Percentiles rank a stretch among this genome's conserved stretches.
These are phyloP conservation scores for Venturia carpophila DNA, from an alignment of 2,329 filamentous ascomycete genomes.

Conservation along the genomic window DNA sequence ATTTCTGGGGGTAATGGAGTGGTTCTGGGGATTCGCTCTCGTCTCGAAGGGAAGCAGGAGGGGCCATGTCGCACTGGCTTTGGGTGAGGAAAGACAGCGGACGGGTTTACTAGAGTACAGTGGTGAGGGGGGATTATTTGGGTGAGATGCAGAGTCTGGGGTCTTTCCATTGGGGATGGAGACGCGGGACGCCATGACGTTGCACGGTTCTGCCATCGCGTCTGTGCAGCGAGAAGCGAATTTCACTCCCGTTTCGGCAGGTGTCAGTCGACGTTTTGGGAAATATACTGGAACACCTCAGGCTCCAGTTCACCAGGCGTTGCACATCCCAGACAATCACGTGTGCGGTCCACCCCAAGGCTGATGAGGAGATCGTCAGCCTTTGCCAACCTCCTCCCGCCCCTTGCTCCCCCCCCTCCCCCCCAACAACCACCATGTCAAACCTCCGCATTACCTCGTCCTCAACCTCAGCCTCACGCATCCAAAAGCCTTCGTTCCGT, in stretches of 20 bases:
- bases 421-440: constrained; percentile 19
- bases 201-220: not conserved
- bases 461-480: constrained; percentile 21
- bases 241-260: not conserved
- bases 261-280: not conserved
- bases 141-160: not conserved
- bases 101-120: constrained; percentile 6
- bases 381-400: not conserved
- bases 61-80: not conserved
- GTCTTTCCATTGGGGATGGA: not conserved
- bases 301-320: too few species aligned
- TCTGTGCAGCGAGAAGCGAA: not conserved
- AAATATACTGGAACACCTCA: not conserved
- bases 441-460: constrained; percentile 20
- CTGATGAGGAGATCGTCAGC: not conserved
- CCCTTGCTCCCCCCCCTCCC: not conserved
- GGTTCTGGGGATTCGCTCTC: constrained; percentile 26
- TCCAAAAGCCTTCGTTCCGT: constrained; percentile 26
- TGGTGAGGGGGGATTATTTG: not conserved
- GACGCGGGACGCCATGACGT: not conserved
- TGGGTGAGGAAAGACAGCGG: not conserved
- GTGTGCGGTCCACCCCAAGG: not conserved
- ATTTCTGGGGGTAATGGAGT: constrained; percentile 33
- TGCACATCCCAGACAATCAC: not conserved
- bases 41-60: constrained; percentile 1